Conservation (phyloP, 139 green algal species). For the Spirogloea muscicola region DNA sequence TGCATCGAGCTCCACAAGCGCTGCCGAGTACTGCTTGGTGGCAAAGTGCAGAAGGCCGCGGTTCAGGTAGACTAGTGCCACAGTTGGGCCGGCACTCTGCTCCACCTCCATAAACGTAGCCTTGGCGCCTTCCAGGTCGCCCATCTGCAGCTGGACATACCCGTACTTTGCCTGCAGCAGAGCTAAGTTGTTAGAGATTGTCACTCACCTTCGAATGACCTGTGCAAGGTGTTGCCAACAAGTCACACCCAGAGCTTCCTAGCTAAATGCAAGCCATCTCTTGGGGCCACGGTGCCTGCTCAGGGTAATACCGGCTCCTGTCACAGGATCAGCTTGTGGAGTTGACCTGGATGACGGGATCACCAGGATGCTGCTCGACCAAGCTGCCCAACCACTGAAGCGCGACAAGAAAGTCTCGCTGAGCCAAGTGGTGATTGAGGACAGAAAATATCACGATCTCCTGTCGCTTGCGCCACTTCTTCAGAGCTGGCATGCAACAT, state of each 20-base stretch:
- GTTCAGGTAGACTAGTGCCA: conserved; percentile 23
- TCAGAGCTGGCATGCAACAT: conserved; percentile 4
- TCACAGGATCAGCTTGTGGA: too few relatives aligned
- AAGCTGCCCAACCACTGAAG: conserved; percentile 38
- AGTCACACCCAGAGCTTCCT: too few relatives aligned
- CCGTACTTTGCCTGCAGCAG: conserved; percentile 27
- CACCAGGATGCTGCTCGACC: not conserved
- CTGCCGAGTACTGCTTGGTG: conserved; percentile 35
- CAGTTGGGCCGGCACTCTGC: conserved; percentile 16
- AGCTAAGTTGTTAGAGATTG: too few relatives aligned
- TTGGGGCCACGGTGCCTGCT: too few relatives aligned
- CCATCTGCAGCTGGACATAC: conserved; percentile 47
- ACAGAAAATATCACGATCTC: conserved; percentile 38
- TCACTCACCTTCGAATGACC: too few relatives aligned
- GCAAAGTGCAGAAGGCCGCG: conserved; percentile 42
- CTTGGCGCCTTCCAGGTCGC: conserved; percentile 34
- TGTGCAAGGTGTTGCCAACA: too few relatives aligned
- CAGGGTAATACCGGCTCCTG: too few relatives aligned
- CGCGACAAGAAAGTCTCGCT: conserved; percentile 29
- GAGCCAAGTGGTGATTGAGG: conserved; percentile 36
- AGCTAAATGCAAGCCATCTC: too few relatives aligned
- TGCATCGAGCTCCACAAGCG: conserved; percentile 29
- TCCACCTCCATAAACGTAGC: conserved; percentile 30
- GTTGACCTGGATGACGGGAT: not conserved
- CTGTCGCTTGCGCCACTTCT: conserved; percentile 19